Evolutionary conservation across 1,284 basidiomycete species (phyloP).

Genomic region (Sporisorium exsertum): DNA sequence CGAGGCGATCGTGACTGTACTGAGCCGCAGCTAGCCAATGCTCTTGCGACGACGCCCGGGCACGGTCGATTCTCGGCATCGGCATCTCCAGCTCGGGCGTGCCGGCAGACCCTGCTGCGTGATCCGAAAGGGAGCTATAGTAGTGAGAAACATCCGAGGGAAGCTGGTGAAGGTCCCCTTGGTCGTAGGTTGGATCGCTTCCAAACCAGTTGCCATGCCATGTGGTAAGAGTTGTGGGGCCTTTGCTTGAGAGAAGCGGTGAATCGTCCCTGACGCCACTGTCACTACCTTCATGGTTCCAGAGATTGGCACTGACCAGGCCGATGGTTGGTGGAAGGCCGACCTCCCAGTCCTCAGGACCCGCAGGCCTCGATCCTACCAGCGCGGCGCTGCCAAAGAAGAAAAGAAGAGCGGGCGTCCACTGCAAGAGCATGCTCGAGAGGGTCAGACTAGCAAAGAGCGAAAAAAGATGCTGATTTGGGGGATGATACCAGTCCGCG

Average conservation of each 20-base stretch:
- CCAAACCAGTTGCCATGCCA: not conserved
- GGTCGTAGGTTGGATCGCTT: not conserved
- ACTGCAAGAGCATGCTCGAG: not conserved
- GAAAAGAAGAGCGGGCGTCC: not conserved
- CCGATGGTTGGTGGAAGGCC: not conserved
- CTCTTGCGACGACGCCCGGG: not conserved
- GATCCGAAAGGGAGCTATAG: not conserved
- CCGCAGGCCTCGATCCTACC: not conserved
- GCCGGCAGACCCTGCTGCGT: not conserved
- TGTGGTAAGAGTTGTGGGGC: too few relatives aligned
- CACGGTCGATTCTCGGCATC: not conserved
- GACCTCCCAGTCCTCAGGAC: constrained; percentile 1
- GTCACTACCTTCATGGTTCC: not conserved
- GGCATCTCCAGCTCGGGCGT: not conserved
- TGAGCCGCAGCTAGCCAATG: not conserved
- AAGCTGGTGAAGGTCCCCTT: not conserved
- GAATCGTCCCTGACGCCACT: not conserved
- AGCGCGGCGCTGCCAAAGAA: not conserved
- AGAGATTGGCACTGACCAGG: not conserved
- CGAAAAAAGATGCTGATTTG: too few relatives aligned
- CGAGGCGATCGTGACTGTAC: too few relatives aligned
- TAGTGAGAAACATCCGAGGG: not conserved
- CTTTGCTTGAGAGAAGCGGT: not conserved
- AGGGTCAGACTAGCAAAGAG: too few relatives aligned
- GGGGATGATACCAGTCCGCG: too few relatives aligned